Conservation (phyloP, 208 protist genomes). For the Entamoeba invadens region DNA sequence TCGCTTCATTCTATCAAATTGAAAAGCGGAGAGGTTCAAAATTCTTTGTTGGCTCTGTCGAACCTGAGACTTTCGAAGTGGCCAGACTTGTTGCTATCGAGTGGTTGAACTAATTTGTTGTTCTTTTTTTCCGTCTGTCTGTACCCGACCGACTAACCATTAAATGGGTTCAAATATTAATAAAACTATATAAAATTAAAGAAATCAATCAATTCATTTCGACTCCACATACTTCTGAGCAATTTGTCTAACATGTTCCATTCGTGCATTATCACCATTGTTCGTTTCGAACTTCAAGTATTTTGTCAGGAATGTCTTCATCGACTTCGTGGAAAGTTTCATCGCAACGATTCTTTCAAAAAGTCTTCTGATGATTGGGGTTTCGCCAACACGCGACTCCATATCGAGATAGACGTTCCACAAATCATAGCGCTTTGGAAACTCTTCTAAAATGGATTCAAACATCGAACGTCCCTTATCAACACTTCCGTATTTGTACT, state of each 20-base stretch:
- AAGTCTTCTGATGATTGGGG: conserved; percentile 24
- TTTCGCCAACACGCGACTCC: conserved; percentile 37
- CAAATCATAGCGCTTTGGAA: conserved; percentile 56
- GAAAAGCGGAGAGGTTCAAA: too few relatives aligned
- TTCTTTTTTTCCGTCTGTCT: too few relatives aligned
- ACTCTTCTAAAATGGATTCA: conserved; percentile 58
- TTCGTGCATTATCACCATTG: conserved; percentile 52
- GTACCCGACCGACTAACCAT: too few relatives aligned
- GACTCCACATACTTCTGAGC: conserved; percentile 63
- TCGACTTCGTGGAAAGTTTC: conserved; percentile 58
- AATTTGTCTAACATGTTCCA: conserved; percentile 69
- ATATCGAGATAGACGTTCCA: conserved; percentile 63
- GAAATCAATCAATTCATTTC: background rate
- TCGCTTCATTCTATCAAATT: too few relatives aligned
- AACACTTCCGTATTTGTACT: conserved; percentile 56
- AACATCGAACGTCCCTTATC: conserved; percentile 62
- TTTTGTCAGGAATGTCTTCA: conserved; percentile 70
- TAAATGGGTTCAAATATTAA: too few relatives aligned
- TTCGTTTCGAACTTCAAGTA: conserved; percentile 79
- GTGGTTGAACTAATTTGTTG: too few relatives aligned
- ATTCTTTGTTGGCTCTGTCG: too few relatives aligned
- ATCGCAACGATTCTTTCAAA: conserved; percentile 50
- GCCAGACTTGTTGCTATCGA: too few relatives aligned
- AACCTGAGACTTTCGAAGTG: too few relatives aligned
- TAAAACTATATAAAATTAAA: too few relatives aligned